Conservation (phyloP, 768 basidiomycete species). For the Amanita molliuscula region DNA sequence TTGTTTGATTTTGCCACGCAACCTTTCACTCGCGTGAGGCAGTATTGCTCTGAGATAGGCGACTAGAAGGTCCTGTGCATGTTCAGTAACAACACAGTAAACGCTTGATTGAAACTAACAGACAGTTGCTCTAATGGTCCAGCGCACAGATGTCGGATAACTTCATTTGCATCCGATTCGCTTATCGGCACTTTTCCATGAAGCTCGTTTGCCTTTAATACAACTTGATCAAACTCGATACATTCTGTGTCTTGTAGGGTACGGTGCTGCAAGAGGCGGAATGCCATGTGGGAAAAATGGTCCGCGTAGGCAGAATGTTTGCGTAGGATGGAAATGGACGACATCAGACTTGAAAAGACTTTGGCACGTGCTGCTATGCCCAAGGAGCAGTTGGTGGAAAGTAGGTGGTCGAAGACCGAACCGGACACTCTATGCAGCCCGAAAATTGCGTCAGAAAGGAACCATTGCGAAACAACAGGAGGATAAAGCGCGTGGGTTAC, state of each 20-base stretch:
- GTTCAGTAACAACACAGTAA: constrained; percentile 4
- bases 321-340: background rate
- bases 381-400: constrained; percentile 24
- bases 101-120: constrained; percentile 5
- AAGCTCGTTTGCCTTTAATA: constrained; percentile 2
- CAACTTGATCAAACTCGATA: background rate
- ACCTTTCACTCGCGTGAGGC: constrained; percentile 13
- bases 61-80: constrained; percentile 17
- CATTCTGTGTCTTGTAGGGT: background rate
- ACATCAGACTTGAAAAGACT: background rate
- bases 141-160: background rate
- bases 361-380: background rate
- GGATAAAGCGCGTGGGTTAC: constrained; percentile 31
- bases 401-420: constrained; percentile 17
- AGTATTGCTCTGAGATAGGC: constrained; percentile 18
- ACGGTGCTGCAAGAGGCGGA: background rate
- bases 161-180: constrained; percentile 1
- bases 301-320: background rate
- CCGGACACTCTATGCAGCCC: constrained; percentile 30
- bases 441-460: constrained; percentile 37
- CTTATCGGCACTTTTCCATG: background rate
- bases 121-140: constrained; percentile 9
- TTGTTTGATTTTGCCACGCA: constrained; percentile 13
- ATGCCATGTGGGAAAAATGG: background rate
- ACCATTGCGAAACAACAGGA: constrained; percentile 34